Evolutionary conservation across 2,329 filamentous ascomycete genomes (phyloP), one percentile per base, ranked within the genome.

Genomic region (Ustilaginoidea virens): DNA sequence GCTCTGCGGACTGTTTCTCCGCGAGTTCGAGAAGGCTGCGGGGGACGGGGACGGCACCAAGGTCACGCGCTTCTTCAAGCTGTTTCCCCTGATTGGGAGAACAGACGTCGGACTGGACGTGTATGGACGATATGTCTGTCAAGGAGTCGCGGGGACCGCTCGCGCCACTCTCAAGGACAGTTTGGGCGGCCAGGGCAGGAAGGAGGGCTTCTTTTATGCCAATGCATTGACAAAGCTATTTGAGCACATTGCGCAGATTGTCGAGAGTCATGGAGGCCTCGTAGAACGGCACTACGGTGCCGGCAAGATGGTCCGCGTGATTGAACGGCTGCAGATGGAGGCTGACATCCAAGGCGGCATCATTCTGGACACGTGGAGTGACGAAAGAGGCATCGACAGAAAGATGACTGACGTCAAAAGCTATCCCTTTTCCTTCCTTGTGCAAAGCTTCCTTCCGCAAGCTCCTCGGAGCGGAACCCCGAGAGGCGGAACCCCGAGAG

Each of bases 341-440:
- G 90, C 85, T 2, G 90, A 98, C 53, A 78, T 93, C 1, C 90
- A 98, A 55, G 90, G 86, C 13, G 90, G 90, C 38, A 93, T 96
- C 40, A 76, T 98, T 33, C 61, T 98, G 29, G 90, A 98, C 49
- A 90, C 86, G 1, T 98, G 90, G 85, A 77, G 75, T 31, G 90
- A 98, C 39, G 87, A 96, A 47, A 70, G 85, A 34, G 69, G 63
- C 34, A 72, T 98, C 27, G 80, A 87, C 46, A 72, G 87, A 42
- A 82, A 79, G 46, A 61, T 98, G 36, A 96, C 81, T 3, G 90
- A 98, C 45, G 82, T 93, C 52, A 96, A 92, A 57, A 93, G 86
- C 31, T 98, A 98, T 48, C 86, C 90, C 1, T 98, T 93, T 51
- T 93, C 86, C 0, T 98, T 98, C 47, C 60, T 98, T 25, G 86